A percentile compares a stretch with the other conserved stretches of the same genome.
Evolutionary conservation across 2,329 filamentous ascomycete species (phyloP).

Genomic region (Bipolaris gigantea): DNA sequence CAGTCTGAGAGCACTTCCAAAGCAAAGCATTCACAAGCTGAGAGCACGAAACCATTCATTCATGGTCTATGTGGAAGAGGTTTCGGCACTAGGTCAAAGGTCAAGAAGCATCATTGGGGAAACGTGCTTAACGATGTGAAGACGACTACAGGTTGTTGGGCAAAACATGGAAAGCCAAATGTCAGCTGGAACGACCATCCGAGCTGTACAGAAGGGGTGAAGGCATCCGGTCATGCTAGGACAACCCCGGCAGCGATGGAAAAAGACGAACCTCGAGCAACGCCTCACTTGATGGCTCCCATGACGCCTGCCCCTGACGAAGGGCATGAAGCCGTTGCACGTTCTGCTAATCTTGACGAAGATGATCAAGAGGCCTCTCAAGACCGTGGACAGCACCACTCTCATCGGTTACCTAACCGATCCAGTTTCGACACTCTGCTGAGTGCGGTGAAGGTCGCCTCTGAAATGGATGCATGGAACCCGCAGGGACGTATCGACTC

Average conservation of each 20-base stretch:
- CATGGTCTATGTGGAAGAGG: constrained; percentile 36
- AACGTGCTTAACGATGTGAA: constrained; percentile 22
- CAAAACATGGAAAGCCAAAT: constrained; percentile 33
- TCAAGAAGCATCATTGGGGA: constrained; percentile 44
- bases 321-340: constrained; percentile 14
- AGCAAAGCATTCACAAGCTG: neutral
- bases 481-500: constrained; percentile 29
- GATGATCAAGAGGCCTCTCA: neutral
- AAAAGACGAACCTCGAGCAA: neutral
- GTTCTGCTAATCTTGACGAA: constrained; percentile 1
- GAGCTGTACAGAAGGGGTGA: constrained; percentile 25
- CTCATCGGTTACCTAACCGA: constrained; percentile 9
- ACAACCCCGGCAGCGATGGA: neutral
- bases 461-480: constrained; percentile 30
- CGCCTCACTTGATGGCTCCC: constrained; percentile 13
- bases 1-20: neutral
- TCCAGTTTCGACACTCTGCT: constrained; percentile 25
- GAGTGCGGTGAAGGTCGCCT: constrained; percentile 30
- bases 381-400: constrained; percentile 4
- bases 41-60: constrained; percentile 19
- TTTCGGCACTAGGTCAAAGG: constrained; percentile 27
- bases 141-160: constrained; percentile 39
- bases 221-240: neutral
- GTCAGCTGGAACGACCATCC: constrained; percentile 37
- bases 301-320: constrained; percentile 23